These are phyloP conservation scores for Silene uniflora DNA, from an alignment of 148 eudicot species.

Conservation along the genomic window DNA sequence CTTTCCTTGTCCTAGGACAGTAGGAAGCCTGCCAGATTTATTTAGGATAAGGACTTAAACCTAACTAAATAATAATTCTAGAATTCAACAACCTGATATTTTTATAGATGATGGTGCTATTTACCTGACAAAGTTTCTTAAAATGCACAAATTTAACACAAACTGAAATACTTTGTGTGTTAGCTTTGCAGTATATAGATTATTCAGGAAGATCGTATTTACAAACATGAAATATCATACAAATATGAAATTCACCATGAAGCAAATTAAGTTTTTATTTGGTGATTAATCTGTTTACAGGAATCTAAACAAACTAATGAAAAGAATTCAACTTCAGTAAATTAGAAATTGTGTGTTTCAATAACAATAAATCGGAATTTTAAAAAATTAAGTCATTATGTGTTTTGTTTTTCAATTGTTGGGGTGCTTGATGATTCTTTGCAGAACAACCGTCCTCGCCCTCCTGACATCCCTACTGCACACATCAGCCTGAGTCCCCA, in stretches of 20 bases:
- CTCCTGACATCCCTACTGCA: slow-evolving; percentile 86
- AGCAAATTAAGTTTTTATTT: slow-evolving; percentile 15
- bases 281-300: slow-evolving; percentile 12
- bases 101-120: slow-evolving; percentile 4
- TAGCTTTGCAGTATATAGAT: not conserved
- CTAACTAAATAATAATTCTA: slow-evolving; percentile 10
- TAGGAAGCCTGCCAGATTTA: slow-evolving; percentile 8
- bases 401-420: slow-evolving; percentile 28
- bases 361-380: slow-evolving; percentile 8
- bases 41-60: not conserved
- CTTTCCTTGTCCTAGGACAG: not conserved
- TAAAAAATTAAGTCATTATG: not conserved
- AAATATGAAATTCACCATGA: not conserved
- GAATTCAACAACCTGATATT: not conserved
- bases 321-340: slow-evolving; percentile 1
- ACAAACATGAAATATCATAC: not conserved
- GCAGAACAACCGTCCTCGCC: slow-evolving; percentile 90
- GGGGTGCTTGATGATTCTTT: slow-evolving; percentile 85
- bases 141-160: not conserved
- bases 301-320: slow-evolving; percentile 12
- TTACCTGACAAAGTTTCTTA: not conserved
- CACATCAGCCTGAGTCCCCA: slow-evolving; percentile 78
- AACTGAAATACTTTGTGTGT: not conserved
- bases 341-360: slow-evolving; percentile 14
- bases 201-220: not conserved